Evolutionary conservation across 2,329 filamentous ascomycete genomes (phyloP).

Genomic region (Colletotrichum gloeosporioides): DNA sequence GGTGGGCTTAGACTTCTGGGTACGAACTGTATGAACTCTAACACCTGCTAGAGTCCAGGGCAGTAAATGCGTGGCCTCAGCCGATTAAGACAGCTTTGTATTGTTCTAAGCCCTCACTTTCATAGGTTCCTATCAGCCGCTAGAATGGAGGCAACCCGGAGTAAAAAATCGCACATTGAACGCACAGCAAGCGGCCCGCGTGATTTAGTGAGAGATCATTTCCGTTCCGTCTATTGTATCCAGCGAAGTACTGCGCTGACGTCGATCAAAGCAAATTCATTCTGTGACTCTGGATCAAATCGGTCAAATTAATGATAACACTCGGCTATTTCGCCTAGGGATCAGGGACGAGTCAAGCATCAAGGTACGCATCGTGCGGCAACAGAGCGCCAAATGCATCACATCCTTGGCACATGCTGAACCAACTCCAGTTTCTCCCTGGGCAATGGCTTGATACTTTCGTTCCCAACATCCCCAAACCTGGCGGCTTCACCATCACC

Average conservation of each 20-base stretch:
- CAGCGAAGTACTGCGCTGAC: neutral
- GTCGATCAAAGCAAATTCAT: conserved; percentile 54
- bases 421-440: conserved; percentile 68
- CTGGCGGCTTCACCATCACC: conserved; percentile 89
- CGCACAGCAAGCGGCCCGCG: conserved; percentile 78
- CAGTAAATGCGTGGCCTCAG: neutral
- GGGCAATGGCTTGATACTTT: conserved; percentile 91
- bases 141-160: neutral
- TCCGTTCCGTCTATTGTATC: neutral
- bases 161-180: conserved; percentile 61
- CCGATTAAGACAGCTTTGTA: neutral
- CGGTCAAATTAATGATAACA: conserved; percentile 66
- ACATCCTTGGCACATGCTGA: neutral
- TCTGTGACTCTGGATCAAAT: conserved; percentile 66
- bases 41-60: neutral
- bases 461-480: conserved; percentile 70
- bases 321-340: conserved; percentile 72
- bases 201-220: conserved; percentile 50
- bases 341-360: conserved; percentile 53
- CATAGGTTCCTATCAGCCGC: neutral
- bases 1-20: no score
- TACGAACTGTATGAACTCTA: no score
- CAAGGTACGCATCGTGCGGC: conserved; percentile 43
- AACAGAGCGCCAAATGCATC: neutral
- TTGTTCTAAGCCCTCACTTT: neutral